Conservation (phyloP, 306 rosid genomes). For the Quercus engelmannii region DNA sequence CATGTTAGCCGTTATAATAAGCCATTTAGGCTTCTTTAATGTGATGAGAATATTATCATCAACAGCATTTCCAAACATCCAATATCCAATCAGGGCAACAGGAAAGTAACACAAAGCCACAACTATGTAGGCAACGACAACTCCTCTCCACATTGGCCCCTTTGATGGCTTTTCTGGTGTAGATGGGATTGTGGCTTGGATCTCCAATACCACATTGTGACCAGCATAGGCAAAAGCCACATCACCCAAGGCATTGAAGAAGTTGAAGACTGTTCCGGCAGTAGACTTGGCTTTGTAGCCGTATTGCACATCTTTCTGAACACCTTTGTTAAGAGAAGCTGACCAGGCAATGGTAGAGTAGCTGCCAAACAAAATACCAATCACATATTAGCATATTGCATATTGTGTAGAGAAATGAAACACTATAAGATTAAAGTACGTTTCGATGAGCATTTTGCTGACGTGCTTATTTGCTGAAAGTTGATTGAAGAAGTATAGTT, state of each 20-base stretch:
- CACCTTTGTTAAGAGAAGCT: slow-evolving; percentile 60
- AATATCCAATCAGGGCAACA: slow-evolving; percentile 76
- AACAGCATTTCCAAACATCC: slow-evolving; percentile 63
- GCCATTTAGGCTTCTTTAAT: slow-evolving; percentile 67
- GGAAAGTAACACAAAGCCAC: slow-evolving; percentile 95
- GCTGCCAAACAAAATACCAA: slow-evolving; percentile 35
- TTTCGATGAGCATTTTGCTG: no score
- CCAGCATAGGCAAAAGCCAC: slow-evolving; percentile 96
- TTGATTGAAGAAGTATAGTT: no score
- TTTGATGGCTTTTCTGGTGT: slow-evolving; percentile 89
- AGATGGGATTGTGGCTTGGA: slow-evolving; percentile 95
- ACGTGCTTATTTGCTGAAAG: neutral
- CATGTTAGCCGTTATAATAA: slow-evolving; percentile 76
- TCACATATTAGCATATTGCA: neutral
- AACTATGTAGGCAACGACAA: slow-evolving; percentile 70
- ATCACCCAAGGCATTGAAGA: slow-evolving; percentile 69
- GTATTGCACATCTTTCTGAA: slow-evolving; percentile 51
- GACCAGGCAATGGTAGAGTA: slow-evolving; percentile 93
- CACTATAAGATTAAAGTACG: neutral
- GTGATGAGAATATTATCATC: slow-evolving; percentile 58
- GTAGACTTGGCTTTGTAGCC: slow-evolving; percentile 39
- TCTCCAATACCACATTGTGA: slow-evolving; percentile 90
- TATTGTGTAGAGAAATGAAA: no score
- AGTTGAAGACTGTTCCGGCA: slow-evolving; percentile 52
- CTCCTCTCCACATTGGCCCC: slow-evolving; percentile 95